Base-by-base conservation (phyloP, 306 rosid genomes). In the Senna siamea region DNA sequence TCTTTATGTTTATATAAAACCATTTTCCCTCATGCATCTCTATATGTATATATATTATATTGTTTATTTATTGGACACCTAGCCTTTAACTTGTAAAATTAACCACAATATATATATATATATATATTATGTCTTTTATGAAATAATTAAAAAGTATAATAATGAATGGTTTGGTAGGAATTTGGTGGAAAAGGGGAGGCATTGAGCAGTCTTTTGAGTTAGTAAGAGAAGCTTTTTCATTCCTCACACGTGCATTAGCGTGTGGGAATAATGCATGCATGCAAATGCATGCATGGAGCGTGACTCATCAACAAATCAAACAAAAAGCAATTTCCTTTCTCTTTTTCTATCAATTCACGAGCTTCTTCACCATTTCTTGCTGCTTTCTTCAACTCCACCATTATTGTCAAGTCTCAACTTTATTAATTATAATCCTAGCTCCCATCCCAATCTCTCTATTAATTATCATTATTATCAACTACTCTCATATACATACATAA, bases 221-320 rank as follows among this genome's bases (percentile, higher is more conserved):
- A 81, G 75, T 55, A 10, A 20, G 63, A 63, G 76, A 60, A 60
- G 71, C 87, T 82, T 91, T 88, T 80, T 78, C 69, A 83, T 91
- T 91, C 90, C 77, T 68, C 90, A 80, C 91, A 82, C 89, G 92
- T 83, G 96, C 70, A 84, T 57, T 59, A 26, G 75, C 80, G 51
- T 80, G 86, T 57, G 80, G 53, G 41, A 69, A n/a, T n/a, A n/a
- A 77, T 74, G 72, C 80, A 35, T 77, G 83, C 84, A 7, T 32
- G 66, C 23, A 32, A 14, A 59, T 70, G 71, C 50, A 35, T 83
- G 80, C 85, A 79, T 69, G 73, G 69, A n/a, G 65, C 81, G 68
- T 81, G 89, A 90, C 79, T 70, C 69, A 74, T 74, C 83, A 79
- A 69, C 82, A 74, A 77, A 76, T 76, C 73, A 57, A 69, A 9